A percentile compares a stretch with the other conserved stretches of the same genome.
These are phyloP conservation scores for Populus davidiana DNA, from an alignment of 345 rosid species.

Conservation along the genomic window DNA sequence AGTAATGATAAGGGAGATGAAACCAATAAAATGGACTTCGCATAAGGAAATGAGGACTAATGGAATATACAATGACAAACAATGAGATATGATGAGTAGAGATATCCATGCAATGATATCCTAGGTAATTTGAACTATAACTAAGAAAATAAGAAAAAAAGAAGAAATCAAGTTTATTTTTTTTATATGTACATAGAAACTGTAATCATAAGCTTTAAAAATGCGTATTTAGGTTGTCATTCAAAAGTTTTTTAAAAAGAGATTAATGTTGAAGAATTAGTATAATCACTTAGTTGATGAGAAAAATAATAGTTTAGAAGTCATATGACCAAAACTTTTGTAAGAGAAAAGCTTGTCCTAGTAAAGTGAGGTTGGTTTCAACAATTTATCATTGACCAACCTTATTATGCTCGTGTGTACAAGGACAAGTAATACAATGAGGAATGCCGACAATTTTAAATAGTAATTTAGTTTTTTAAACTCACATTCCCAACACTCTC, in stretches of 20 bases:
- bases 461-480: too few relatives aligned
- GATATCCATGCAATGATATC: neutral
- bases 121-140: neutral
- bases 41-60: neutral
- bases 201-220: neutral
- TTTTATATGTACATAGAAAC: neutral
- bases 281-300: neutral
- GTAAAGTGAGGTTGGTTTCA: neutral
- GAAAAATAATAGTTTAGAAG: too few relatives aligned
- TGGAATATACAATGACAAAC: neutral
- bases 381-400: neutral
- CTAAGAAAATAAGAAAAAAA: neutral
- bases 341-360: neutral
- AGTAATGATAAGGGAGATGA: neutral
- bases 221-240: neutral
- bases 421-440: neutral
- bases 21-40: neutral
- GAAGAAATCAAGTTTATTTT: neutral
- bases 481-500: neutral
- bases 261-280: neutral
- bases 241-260: neutral
- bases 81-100: neutral
- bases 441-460: neutral
- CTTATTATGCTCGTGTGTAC: neutral
- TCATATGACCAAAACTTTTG: neutral